A percentile compares a stretch with the other conserved stretches of the same genome.
Evolutionary conservation across 2,329 filamentous ascomycete species (phyloP).

Genomic region (Apiospora malaysiana): DNA sequence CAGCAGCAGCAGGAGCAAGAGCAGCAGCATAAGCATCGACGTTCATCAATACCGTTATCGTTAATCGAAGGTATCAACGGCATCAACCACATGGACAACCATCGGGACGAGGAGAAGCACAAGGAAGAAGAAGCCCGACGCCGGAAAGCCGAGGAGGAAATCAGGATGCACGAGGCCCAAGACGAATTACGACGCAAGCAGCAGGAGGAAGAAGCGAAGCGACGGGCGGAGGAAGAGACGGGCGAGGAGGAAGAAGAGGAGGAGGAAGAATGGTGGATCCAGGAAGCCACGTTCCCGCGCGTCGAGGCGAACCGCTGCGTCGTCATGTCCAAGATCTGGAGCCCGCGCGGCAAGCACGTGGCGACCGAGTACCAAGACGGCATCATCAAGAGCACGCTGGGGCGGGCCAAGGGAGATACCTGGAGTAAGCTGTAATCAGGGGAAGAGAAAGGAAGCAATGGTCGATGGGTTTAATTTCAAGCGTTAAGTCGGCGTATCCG

Average conservation of each 20-base stretch:
- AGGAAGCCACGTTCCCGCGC: conserved; percentile 57
- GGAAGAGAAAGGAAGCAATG: too few relatives aligned
- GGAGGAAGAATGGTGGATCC: conserved; percentile 58
- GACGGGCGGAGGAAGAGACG: background rate
- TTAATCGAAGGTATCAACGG: too few relatives aligned
- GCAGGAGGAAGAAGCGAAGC: background rate
- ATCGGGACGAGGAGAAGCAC: too few relatives aligned
- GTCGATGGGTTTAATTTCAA: too few relatives aligned
- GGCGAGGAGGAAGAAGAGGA: conserved; percentile 25
- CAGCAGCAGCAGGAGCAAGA: background rate
- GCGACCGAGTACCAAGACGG: conserved; percentile 63
- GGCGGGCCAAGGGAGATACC: conserved; percentile 19
- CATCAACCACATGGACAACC: too few relatives aligned
- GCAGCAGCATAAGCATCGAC: background rate
- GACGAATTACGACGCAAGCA: background rate
- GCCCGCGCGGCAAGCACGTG: conserved; percentile 56
- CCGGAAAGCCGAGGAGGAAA: too few relatives aligned
- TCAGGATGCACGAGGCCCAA: too few relatives aligned
- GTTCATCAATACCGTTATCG: background rate
- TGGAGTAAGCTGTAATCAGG: conserved; percentile 1
- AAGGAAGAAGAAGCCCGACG: too few relatives aligned
- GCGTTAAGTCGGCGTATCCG: too few relatives aligned
- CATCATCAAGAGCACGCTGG: conserved; percentile 42
- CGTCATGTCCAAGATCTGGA: conserved; percentile 59
- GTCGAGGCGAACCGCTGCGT: conserved; percentile 52